These are phyloP conservation scores for Gynostemma pentaphyllum DNA, from an alignment of 306 rosid genomes.

Conservation along the genomic window DNA sequence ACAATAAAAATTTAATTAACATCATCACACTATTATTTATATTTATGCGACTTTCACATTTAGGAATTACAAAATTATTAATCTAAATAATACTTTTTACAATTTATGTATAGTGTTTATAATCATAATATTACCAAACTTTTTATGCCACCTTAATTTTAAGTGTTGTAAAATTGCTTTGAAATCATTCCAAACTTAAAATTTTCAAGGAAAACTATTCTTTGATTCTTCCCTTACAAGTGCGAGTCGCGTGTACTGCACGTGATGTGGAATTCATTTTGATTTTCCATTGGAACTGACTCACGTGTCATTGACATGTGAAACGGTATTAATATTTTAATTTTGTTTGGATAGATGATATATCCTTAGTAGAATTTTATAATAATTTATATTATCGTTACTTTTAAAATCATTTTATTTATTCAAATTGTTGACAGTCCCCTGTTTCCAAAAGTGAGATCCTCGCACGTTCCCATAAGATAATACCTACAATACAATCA, in stretches of 20 bases:
- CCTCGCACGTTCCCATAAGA: conserved; percentile 4
- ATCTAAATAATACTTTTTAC: no score
- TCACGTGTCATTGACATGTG: no score
- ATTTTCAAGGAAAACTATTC: no score
- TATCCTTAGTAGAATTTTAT: neutral
- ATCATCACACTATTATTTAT: no score
- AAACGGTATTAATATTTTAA: neutral
- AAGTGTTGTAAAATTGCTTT: neutral
- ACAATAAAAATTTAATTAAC: no score
- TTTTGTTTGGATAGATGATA: neutral
- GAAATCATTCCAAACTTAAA: neutral
- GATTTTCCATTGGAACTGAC: no score
- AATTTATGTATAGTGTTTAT: no score
- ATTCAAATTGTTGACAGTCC: neutral
- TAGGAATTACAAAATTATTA: no score
- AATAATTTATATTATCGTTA: neutral
- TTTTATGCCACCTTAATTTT: no score
- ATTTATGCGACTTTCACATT: no score
- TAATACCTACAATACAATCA: neutral
- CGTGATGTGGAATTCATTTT: neutral
- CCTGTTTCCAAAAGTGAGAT: conserved; percentile 7
- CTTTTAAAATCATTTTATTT: neutral
- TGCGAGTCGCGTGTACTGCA: neutral
- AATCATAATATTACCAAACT: no score
- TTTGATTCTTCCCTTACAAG: no score